These are phyloP conservation scores for Salix caprea DNA, from an alignment of 345 rosid species.

Conservation along the genomic window DNA sequence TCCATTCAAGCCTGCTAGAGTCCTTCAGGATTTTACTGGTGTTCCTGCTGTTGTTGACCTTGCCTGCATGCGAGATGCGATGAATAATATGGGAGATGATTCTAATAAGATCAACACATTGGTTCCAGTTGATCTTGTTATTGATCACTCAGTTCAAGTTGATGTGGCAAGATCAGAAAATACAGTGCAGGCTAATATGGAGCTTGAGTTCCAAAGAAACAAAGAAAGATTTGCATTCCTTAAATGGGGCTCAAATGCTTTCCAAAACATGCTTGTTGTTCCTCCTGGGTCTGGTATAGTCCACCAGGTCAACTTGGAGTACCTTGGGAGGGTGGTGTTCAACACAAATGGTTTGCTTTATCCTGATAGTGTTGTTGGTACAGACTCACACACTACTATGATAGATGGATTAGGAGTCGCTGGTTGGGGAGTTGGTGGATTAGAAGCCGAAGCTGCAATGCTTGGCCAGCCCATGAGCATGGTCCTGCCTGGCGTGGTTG, in stretches of 20 bases:
- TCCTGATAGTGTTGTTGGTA: constrained; percentile 94
- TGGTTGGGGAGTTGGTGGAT: constrained; percentile 99
- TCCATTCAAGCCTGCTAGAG: too few relatives aligned
- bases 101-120: too few relatives aligned
- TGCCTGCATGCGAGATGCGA: too few relatives aligned
- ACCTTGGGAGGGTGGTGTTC: constrained; percentile 91
- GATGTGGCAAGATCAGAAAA: too few relatives aligned
- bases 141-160: too few relatives aligned
- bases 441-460: constrained; percentile 93
- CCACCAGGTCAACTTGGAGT: constrained; percentile 93
- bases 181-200: too few relatives aligned
- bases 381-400: constrained; percentile 96
- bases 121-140: too few relatives aligned
- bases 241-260: constrained; percentile 94
- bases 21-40: too few relatives aligned
- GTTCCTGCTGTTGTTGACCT: too few relatives aligned
- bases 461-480: constrained; percentile 99
- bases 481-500: constrained; percentile 98
- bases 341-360: constrained; percentile 69
- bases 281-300: constrained; percentile 97
- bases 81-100: too few relatives aligned
- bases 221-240: constrained; percentile 90
- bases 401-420: constrained; percentile 97
- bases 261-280: constrained; percentile 89
- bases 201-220: constrained; percentile 58